These are phyloP conservation scores for Rhododendron ovatum DNA, from an alignment of 148 eudicot genomes.

Conservation along the genomic window DNA sequence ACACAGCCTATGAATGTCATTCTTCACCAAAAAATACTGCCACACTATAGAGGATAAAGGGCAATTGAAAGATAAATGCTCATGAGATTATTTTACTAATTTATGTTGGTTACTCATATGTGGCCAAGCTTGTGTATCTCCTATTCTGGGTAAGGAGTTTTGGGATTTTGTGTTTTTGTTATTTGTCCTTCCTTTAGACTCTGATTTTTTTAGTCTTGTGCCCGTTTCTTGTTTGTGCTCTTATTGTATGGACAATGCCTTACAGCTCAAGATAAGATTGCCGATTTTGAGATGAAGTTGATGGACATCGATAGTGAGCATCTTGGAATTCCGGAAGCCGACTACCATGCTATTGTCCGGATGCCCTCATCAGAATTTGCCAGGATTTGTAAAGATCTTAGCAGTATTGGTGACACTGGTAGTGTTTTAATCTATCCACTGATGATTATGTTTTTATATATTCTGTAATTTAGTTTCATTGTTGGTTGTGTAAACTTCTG, in stretches of 20 bases:
- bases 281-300: constrained; percentile 69
- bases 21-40: background rate
- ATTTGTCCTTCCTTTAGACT: background rate
- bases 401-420: constrained; percentile 70
- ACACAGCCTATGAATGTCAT: background rate
- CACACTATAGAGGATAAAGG: background rate
- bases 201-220: background rate
- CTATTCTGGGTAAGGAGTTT: background rate
- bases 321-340: constrained; percentile 64
- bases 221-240: background rate
- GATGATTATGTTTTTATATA: background rate
- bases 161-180: background rate
- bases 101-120: background rate
- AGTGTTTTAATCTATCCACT: background rate
- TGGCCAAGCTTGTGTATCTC: background rate
- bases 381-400: constrained; percentile 45
- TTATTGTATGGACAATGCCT: background rate
- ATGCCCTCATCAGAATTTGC: constrained; percentile 63
- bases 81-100: background rate
- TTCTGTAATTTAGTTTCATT: background rate
- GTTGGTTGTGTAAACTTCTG: background rate
- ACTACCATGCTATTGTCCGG: constrained; percentile 57
- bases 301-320: constrained; percentile 78
- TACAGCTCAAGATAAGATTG: constrained; percentile 58
- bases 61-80: background rate